Conservation (phyloP, 345 rosid genomes). For the Jatropha curcas region DNA sequence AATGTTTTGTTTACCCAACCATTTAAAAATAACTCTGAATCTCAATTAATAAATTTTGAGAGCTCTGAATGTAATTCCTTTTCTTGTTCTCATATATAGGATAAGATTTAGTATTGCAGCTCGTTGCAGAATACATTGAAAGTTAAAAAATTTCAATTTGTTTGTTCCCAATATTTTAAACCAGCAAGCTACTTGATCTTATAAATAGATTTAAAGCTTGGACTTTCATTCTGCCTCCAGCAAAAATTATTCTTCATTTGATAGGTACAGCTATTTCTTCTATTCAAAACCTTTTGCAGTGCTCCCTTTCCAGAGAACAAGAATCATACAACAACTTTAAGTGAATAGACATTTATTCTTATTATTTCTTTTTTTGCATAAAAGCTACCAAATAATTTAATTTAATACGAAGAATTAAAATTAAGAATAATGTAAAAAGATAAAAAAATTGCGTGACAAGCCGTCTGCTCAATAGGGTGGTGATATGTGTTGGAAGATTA, state of each 20-base stretch:
- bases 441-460: background rate
- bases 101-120: too few species aligned
- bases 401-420: background rate
- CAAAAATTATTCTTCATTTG: too few species aligned
- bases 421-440: background rate
- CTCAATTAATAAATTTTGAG: background rate
- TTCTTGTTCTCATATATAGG: too few species aligned
- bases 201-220: too few species aligned
- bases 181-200: background rate
- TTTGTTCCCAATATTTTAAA: background rate
- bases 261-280: background rate
- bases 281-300: background rate
- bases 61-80: too few species aligned
- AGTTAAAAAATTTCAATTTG: too few species aligned
- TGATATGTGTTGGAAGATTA: constrained; percentile 15
- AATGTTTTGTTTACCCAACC: constrained; percentile 10
- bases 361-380: background rate
- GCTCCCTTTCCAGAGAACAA: constrained; percentile 5
- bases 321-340: background rate
- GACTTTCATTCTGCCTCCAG: too few species aligned
- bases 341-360: background rate
- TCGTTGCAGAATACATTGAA: too few species aligned
- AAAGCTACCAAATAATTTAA: background rate
- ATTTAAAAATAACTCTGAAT: background rate
- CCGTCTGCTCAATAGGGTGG: constrained; percentile 19